Conservation (phyloP, 805 yeast species). For the Lipomyces japonicus region DNA sequence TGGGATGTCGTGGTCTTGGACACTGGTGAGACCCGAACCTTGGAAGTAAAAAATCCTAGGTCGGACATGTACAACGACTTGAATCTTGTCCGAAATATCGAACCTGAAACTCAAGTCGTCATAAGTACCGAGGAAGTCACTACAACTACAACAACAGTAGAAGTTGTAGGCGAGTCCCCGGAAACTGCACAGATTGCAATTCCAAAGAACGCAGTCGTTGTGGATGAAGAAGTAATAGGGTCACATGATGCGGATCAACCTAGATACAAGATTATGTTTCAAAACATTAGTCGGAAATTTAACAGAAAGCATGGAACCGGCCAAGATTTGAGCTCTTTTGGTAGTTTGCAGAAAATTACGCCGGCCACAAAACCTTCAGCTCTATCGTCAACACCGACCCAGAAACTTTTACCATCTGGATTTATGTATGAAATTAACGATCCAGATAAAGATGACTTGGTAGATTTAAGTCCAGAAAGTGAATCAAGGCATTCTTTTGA, state of each 20-base stretch:
- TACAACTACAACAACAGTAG: slow-evolving; percentile 24
- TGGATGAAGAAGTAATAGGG: slow-evolving; percentile 15
- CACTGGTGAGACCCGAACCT: slow-evolving; percentile 32
- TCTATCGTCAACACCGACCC: not conserved
- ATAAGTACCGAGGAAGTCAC: slow-evolving; percentile 27
- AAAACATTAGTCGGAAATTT: slow-evolving; percentile 14
- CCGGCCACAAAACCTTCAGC: not conserved
- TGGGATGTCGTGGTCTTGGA: slow-evolving; percentile 39
- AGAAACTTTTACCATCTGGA: not conserved
- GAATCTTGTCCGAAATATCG: slow-evolving; percentile 11
- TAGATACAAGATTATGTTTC: slow-evolving; percentile 22
- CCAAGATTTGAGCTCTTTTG: slow-evolving; percentile 7
- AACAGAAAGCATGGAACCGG: slow-evolving; percentile 22
- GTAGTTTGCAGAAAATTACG: not conserved
- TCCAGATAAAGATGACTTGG: slow-evolving; percentile 2
- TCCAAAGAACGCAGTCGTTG: slow-evolving; percentile 23
- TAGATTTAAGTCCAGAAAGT: not conserved
- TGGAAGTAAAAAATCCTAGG: slow-evolving; percentile 21
- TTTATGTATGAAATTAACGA: slow-evolving; percentile 4
- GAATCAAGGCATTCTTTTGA: too few relatives aligned
- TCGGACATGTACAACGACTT: slow-evolving; percentile 13
- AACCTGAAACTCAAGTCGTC: slow-evolving; percentile 19
- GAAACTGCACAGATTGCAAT: slow-evolving; percentile 6
- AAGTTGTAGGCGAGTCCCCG: slow-evolving; percentile 12
- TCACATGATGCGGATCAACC: slow-evolving; percentile 18